phyloP scores from a whole-genome alignment of 116 monocot genomes.

The Papilionanthe hybrid region DNA sequence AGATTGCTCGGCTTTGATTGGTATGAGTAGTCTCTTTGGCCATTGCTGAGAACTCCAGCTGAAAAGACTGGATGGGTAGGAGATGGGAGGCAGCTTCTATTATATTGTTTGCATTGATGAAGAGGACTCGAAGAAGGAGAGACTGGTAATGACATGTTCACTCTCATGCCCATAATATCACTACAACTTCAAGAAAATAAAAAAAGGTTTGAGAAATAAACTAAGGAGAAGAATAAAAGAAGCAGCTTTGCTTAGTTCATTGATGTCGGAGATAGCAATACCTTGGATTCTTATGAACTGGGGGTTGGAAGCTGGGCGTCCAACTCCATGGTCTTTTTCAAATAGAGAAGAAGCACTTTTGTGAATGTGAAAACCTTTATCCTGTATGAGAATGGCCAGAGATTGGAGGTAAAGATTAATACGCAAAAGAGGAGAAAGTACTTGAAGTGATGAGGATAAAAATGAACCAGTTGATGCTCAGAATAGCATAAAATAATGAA shows the following conservation, averaged over 20 bases:
- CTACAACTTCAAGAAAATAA: slow-evolving; percentile 25
- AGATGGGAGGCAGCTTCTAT: slow-evolving; percentile 69
- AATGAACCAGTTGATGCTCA: too few relatives aligned
- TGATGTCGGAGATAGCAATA: slow-evolving; percentile 10
- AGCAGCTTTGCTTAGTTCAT: not conserved
- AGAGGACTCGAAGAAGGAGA: slow-evolving; percentile 81
- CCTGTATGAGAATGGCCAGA: slow-evolving; percentile 24
- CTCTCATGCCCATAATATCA: slow-evolving; percentile 31
- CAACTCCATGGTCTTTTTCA: slow-evolving; percentile 30
- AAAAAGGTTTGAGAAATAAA: not conserved
- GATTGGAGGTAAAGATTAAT: not conserved
- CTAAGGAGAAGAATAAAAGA: not conserved
- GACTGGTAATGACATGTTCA: slow-evolving; percentile 71
- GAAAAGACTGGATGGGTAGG: slow-evolving; percentile 53
- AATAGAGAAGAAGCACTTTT: slow-evolving; percentile 53
- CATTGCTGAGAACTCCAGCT: slow-evolving; percentile 17
- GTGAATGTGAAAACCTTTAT: slow-evolving; percentile 18
- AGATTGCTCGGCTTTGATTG: slow-evolving; percentile 16
- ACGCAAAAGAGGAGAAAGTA: not conserved
- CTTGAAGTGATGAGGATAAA: too few relatives aligned
- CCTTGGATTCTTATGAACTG: slow-evolving; percentile 34
- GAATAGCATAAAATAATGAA: too few relatives aligned
- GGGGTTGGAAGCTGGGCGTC: slow-evolving; percentile 15
- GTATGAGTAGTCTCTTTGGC: slow-evolving; percentile 20
- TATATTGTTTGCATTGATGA: slow-evolving; percentile 43